phyloP scores from a whole-genome alignment of 306 rosid species.

The Quercus engelmannii region DNA sequence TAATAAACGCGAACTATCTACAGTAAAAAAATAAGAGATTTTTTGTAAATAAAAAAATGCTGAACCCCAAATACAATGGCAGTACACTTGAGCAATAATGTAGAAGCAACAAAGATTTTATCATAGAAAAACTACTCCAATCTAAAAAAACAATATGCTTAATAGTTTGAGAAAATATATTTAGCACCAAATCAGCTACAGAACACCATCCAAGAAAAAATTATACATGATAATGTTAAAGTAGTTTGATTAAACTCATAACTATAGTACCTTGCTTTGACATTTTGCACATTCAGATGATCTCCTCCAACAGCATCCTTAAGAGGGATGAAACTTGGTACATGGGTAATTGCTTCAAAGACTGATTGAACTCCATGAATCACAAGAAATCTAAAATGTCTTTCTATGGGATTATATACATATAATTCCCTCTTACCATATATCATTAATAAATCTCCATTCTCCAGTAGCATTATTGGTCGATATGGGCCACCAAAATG shows the following conservation, averaged over 20 bases:
- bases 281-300: neutral
- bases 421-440: neutral
- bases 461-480: neutral
- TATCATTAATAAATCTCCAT: neutral
- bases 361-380: neutral
- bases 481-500: neutral
- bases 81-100: neutral
- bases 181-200: neutral
- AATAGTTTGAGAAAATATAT: neutral
- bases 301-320: neutral
- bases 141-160: neutral
- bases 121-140: neutral
- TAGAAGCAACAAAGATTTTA: neutral
- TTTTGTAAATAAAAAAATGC: neutral
- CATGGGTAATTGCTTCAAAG: neutral
- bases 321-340: conserved; percentile 2
- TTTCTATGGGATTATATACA: neutral
- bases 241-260: neutral
- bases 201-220: neutral
- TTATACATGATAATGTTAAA: neutral
- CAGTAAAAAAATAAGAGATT: neutral
- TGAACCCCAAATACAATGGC: neutral
- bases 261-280: neutral
- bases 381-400: neutral
- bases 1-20: too few species aligned